Percentiles rank a stretch among this genome's conserved stretches.
phyloP scores from a whole-genome alignment of 306 rosid genomes.

The Boehmeria nivea region DNA sequence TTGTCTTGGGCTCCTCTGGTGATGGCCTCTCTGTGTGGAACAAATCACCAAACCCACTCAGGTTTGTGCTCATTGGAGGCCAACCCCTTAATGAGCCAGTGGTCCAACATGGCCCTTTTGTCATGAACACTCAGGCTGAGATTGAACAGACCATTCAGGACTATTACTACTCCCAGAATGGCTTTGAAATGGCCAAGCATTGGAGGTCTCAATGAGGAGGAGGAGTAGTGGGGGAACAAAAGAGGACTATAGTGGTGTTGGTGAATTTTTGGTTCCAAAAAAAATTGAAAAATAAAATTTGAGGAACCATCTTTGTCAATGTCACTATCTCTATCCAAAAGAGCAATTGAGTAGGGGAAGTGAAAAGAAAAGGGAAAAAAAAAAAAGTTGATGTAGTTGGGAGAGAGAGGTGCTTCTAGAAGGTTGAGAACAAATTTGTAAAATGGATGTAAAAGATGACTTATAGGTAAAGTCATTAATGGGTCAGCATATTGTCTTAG shows the following conservation, averaged over 20 bases:
- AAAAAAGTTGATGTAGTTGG: no score
- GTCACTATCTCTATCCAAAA: conserved; percentile 28
- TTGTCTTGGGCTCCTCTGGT: conserved; percentile 62
- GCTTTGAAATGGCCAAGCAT: conserved; percentile 71
- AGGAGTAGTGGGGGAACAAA: not conserved
- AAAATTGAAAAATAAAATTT: not conserved
- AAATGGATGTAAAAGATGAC: conserved; percentile 17
- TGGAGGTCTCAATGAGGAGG: conserved; percentile 67
- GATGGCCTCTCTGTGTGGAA: conserved; percentile 80
- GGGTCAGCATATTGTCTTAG: conserved; percentile 33
- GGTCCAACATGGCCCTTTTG: conserved; percentile 87
- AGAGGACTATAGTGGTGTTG: no score
- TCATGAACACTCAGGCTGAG: conserved; percentile 87
- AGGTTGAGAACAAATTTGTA: conserved; percentile 18
- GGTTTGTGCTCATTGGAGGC: conserved; percentile 67
- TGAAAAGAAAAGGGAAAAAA: conserved; percentile 34
- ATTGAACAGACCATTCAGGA: conserved; percentile 74
- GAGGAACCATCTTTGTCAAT: conserved; percentile 29
- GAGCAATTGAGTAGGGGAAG: conserved; percentile 36
- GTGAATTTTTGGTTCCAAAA: no score
- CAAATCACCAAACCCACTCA: conserved; percentile 54
- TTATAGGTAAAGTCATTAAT: conserved; percentile 38
- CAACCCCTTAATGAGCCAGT: conserved; percentile 82
- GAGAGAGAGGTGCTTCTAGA: conserved; percentile 61
- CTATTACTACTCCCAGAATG: conserved; percentile 56